A percentile compares a stretch with the other conserved stretches of the same genome.
phyloP scores from a whole-genome alignment of 2,329 filamentous ascomycete genomes.

The Oidium heveae region DNA sequence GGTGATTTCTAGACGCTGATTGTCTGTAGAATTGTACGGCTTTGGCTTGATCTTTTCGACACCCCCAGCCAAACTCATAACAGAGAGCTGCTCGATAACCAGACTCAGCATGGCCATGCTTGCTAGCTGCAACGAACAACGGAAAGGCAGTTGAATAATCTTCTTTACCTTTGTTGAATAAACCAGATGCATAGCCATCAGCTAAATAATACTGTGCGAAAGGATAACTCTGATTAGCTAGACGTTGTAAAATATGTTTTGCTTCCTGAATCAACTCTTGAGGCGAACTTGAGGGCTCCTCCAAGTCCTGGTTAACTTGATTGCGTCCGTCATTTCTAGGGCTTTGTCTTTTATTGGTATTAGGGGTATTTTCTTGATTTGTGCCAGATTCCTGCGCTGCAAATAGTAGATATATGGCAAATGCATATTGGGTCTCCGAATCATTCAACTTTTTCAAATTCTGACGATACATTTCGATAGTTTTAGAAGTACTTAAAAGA shows the following conservation, averaged over 20 bases:
- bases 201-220: conserved; percentile 96
- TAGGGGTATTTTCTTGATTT: conserved; percentile 19
- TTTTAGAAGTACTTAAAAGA: conserved; percentile 73
- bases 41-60: conserved; percentile 67
- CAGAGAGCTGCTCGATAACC: conserved; percentile 81
- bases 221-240: conserved; percentile 72
- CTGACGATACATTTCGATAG: conserved; percentile 86
- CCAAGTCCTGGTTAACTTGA: conserved; percentile 21
- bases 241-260: conserved; percentile 62
- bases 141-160: conserved; percentile 83
- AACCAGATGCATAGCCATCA: conserved; percentile 77
- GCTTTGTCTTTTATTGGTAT: conserved; percentile 11
- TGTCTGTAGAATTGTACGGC: conserved; percentile 82
- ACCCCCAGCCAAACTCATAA: conserved; percentile 97
- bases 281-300: conserved; percentile 24
- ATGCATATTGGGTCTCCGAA: conserved; percentile 76
- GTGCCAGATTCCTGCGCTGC: conserved; percentile 57
- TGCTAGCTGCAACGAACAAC: conserved; percentile 77
- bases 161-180: conserved; percentile 85
- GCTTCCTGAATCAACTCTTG: conserved; percentile 63
- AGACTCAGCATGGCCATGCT: conserved; percentile 91
- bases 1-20: conserved; percentile 80
- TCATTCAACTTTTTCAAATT: conserved; percentile 97
- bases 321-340: conserved; percentile 22
- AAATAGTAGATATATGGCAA: conserved; percentile 82